Conservation (phyloP, 2,329 filamentous ascomycete species). For the Colletotrichum paranaense region DNA sequence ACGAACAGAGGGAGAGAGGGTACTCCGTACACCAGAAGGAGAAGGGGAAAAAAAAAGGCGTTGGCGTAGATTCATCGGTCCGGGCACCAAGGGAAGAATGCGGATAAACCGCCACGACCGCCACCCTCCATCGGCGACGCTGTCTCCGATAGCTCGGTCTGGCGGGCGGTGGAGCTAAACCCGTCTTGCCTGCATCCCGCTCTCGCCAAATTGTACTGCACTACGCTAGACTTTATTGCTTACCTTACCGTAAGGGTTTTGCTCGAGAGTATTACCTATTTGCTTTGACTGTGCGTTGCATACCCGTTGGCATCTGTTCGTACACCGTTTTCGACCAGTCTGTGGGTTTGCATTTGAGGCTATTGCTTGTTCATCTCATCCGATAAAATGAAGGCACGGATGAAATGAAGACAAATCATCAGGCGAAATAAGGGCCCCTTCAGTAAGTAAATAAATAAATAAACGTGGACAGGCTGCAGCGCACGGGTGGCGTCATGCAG, state of each 20-base stretch:
- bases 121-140: slow-evolving; percentile 3
- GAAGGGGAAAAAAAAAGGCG: neutral
- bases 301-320: neutral
- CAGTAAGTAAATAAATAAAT: neutral
- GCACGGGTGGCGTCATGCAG: neutral
- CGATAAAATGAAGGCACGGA: slow-evolving; percentile 1
- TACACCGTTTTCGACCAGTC: neutral
- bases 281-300: neutral
- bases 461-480: slow-evolving; percentile 6
- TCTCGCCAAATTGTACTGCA: neutral
- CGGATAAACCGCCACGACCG: neutral
- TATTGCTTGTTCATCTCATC: neutral
- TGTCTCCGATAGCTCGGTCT: slow-evolving; percentile 11
- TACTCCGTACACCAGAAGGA: neutral
- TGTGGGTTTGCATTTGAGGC: neutral
- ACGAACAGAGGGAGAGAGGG: neutral
- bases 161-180: neutral
- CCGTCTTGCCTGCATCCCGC: neutral
- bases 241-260: neutral
- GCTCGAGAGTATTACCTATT: neutral
- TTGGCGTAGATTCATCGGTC: neutral
- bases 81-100: neutral
- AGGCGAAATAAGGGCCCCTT: neutral
- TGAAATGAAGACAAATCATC: neutral
- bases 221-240: neutral